Base-by-base conservation (phyloP, 2,329 filamentous ascomycete species). In the Plectosphaerella sp. region DNA sequence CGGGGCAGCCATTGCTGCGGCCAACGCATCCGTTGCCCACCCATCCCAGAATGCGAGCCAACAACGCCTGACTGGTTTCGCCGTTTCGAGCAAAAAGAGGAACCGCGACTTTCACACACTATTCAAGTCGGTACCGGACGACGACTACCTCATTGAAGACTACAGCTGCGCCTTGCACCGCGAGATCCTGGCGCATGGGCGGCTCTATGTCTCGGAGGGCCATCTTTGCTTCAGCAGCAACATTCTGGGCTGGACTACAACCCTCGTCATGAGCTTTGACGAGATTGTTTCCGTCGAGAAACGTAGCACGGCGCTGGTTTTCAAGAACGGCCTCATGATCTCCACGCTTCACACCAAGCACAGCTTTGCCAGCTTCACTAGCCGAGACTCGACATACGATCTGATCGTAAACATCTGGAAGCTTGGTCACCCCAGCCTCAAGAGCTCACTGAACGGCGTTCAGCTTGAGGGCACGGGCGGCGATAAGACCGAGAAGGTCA, bases 201-300 rank as follows among this genome's bases (percentile, higher is more conserved):
- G 94, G 41, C 79, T 99, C 14, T 99, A 99, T 64, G 90, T 99
- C 42, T 97, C 94, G 0, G 94, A 99, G 72, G 92, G 93, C 11
- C 93, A 99, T 66, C 84, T 99, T 46, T 99, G 94, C 74, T 99
- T 99, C 71, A 97, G 92, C 63, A 97, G 94, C 75, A 99, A 99
- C 66, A 99, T 99, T 59, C 82, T 99, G 46, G 94, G 94, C 50
- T 99, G 94, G 94, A 89, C 95, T 20, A 99, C 94, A 0, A 99
- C 94, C 1, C 76, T 99, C 42, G 93, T 99, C 49, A 96, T 99
- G 75, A 95, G 91, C 68, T 99, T 99, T 66, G 94, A 99, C 64
- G 94, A 99, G 69, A 90, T 99, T 53, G 90, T 97, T 18, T 91
- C 93, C 1, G 89, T 99, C 8, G 94, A 99, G 71, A 97, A 97